Percentiles rank a stretch among this genome's conserved stretches.
phyloP scores from a whole-genome alignment of 1,284 basidiomycete genomes.

The Tausonia pullulans region DNA sequence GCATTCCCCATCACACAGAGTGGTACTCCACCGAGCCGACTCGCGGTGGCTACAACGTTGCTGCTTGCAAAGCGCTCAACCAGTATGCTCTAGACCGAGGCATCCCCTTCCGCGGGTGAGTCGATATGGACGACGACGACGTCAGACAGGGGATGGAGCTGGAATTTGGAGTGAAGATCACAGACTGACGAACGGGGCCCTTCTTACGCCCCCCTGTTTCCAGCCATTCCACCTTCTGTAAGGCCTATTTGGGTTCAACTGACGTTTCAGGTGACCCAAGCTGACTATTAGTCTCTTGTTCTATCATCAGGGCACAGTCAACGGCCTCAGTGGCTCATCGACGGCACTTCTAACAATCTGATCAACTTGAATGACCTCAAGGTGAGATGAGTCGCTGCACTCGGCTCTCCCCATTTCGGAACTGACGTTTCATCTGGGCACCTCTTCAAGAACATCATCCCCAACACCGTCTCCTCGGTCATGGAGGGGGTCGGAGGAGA shows the following conservation, averaged over 20 bases:
- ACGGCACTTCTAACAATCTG: background rate
- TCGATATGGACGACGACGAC: background rate
- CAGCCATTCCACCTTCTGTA: slow-evolving; percentile 4
- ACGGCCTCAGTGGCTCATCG: slow-evolving; percentile 1
- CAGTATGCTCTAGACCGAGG: background rate
- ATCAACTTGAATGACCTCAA: slow-evolving; percentile 2
- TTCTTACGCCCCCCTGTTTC: background rate
- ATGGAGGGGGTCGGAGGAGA: background rate
- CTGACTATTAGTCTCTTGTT: too few relatives aligned
- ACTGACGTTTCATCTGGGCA: too few relatives aligned
- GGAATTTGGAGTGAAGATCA: background rate
- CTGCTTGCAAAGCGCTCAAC: too few relatives aligned
- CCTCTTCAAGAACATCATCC: slow-evolving; percentile 2
- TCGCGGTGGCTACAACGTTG: too few relatives aligned
- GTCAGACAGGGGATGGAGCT: too few relatives aligned
- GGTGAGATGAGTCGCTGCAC: too few relatives aligned
- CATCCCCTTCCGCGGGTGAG: slow-evolving; percentile 2
- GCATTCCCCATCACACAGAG: too few relatives aligned
- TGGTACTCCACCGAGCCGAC: too few relatives aligned
- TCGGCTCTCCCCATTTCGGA: too few relatives aligned
- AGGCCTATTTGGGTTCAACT: too few relatives aligned
- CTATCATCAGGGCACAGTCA: slow-evolving; percentile 2
- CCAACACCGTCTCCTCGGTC: background rate
- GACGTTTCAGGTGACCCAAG: too few relatives aligned
- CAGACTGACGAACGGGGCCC: background rate